phyloP scores from a whole-genome alignment of 2,329 filamentous ascomycete genomes.

The Trichophyton schoenleinii region DNA sequence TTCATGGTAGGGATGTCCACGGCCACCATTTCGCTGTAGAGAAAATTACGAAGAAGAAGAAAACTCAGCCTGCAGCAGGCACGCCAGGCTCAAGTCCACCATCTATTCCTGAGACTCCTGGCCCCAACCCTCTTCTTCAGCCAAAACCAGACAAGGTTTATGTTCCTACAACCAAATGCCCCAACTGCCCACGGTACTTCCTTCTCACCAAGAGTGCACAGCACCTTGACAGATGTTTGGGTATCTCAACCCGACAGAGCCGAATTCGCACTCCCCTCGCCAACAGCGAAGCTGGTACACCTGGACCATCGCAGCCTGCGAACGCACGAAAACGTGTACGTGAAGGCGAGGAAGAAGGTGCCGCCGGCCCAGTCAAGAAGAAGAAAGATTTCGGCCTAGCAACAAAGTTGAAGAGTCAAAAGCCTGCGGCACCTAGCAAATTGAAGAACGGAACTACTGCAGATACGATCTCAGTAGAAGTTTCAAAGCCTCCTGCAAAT shows the following conservation, averaged over 20 bases:
- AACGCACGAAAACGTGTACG: conserved; percentile 18
- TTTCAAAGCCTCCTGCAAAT: not conserved
- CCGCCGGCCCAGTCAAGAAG: conserved; percentile 7
- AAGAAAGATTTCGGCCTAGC: conserved; percentile 7
- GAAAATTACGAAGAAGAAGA: conserved; percentile 37
- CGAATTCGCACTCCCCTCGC: conserved; percentile 29
- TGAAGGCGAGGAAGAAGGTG: conserved; percentile 10
- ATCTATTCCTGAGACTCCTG: conserved; percentile 20
- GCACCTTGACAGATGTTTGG: conserved; percentile 50
- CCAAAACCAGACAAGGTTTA: conserved; percentile 20
- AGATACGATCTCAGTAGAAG: conserved; percentile 16
- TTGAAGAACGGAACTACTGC: conserved; percentile 32
- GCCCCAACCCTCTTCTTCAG: conserved; percentile 21
- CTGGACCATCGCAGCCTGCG: not conserved
- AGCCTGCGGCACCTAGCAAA: conserved; percentile 28
- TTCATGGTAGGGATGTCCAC: conserved; percentile 50
- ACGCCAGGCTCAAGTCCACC: conserved; percentile 26
- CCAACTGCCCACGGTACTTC: conserved; percentile 48
- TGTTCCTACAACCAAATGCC: conserved; percentile 40
- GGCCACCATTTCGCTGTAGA: conserved; percentile 37
- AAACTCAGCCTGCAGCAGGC: conserved; percentile 26
- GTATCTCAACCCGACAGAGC: conserved; percentile 41
- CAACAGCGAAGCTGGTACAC: conserved; percentile 33
- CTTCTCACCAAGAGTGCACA: conserved; percentile 49
- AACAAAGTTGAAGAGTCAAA: conserved; percentile 26